Evolutionary conservation across 2,329 filamentous ascomycete species (phyloP).

Genomic region (Trichophyton verrucosum): DNA sequence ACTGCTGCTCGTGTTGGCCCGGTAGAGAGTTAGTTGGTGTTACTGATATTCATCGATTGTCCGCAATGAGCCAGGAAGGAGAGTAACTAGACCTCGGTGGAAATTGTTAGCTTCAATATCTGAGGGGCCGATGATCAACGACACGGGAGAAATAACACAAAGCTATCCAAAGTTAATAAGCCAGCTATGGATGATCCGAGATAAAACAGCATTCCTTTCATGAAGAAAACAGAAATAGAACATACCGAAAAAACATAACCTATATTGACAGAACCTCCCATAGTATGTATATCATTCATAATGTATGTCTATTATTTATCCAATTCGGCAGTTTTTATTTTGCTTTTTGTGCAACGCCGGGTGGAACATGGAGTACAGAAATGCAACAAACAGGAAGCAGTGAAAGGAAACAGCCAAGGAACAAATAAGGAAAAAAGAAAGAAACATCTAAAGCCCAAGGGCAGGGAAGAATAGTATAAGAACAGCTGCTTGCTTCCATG

Average conservation of each 20-base stretch:
- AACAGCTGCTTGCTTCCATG: background rate
- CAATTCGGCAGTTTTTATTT: background rate
- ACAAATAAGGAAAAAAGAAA: background rate
- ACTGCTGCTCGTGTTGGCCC: no score
- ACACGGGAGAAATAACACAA: no score
- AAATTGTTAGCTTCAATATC: no score
- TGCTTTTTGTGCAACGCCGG: background rate
- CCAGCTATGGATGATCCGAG: no score
- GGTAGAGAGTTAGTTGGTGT: no score
- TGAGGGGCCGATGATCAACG: no score
- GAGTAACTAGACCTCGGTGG: no score
- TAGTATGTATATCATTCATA: background rate
- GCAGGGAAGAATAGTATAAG: background rate
- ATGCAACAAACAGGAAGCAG: background rate
- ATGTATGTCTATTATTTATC: conserved; percentile 1
- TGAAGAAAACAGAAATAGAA: background rate
- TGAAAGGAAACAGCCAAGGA: background rate
- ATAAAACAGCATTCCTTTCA: no score
- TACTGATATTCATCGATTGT: no score
- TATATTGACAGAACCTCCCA: background rate
- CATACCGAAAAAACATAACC: background rate
- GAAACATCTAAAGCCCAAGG: background rate
- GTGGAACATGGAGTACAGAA: background rate
- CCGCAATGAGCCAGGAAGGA: no score
- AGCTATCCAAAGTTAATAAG: no score